Base-by-base conservation (phyloP, 768 basidiomycete species). In the Kwoniella dejecticola region DNA sequence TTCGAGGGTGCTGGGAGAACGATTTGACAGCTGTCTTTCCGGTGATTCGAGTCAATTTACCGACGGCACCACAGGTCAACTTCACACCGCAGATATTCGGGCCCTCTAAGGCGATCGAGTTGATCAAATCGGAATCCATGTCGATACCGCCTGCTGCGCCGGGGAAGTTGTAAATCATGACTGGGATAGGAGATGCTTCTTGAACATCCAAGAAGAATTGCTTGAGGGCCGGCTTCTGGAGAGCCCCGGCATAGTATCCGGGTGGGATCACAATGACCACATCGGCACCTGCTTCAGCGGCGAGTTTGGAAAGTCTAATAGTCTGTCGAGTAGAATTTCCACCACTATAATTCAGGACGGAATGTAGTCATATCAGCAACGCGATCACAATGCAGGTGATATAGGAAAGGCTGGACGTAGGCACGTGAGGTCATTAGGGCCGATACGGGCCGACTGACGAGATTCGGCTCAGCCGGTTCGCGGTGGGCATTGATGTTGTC, bases 61-160 rank as follows among this genome's bases (percentile, higher is more conserved):
- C 93, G 64, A 96, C 90, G 71, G 89, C 90, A 27, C 89, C 91
- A 71, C 93, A 95, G 42, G 92, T 95, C 61, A 95, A 84, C 79
- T 97, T 97, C 64, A 93, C 87, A 21, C 92, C 93, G 67, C 83
- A 85, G 38, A 89, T 82, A 77, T 94, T 94, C 53, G 88, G 83
- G 67, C 85, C 88, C 65, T 87, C 85, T 27, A 75, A 76, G 13
- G 91, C 92, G 46, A 96, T 83, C 67, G 91, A 88, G 5, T 84
- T 83, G 72, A 97, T 89, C 33, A 91, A 78, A 77, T 93, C 90
- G 13, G 91, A 93, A 79, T 92, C 90, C 67, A 96, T 79, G 80
- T 97, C 91, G 67, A 97, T 89, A 11, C 93, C 92, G 3, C 89
- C 90, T 59, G 88, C 85, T 3, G 90, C 91, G 27, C 86, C 89